Evolutionary conservation across 768 basidiomycete genomes (phyloP), one percentile per base, ranked within the genome.

Genomic region (Pisolithus tinctorius): DNA sequence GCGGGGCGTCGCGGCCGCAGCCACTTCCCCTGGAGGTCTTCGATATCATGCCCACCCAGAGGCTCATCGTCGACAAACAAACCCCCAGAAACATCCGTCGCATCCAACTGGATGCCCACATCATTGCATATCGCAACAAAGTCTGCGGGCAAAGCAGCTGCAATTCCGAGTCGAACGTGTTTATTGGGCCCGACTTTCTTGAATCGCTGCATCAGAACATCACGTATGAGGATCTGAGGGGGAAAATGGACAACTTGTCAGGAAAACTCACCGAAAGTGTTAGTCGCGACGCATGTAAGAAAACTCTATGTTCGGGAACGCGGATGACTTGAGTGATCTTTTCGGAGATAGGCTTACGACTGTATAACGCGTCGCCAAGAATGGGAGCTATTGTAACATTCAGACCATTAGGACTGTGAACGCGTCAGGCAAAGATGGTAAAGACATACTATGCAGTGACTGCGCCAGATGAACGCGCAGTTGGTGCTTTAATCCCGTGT

Each of bases 401-500:
- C 50, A 60, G 41, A 26, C 45, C 41, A 10, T 47, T 37, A 54
- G 41, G 38, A 9, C 26, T 7, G 20, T 45, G 23, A 52, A 51
- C 13, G 36, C 36, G 47, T 45, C 34, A 34, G 3, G 34, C 2
- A 34, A 34, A 34, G n/a, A 38, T 17, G 27, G 17, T 48, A 40
- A 37, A 37, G 14, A 58, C 69, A 11, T 51, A 80, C 83, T 66
- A 46, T 73, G 70, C 48, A 85, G 61, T 50, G 68, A 68, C 45
- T 75, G 69, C 1, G 84, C 75, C 30, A 82, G 61, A 53, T 87
- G 85, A 13, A 84, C 69, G n/a, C 85, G 77, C 30, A 87, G 74
- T 58, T 87, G 85, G 51, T 87, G 85, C 62, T 86, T 86, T 49
- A 78, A 63, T 4, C 84, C 85, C 14, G 85, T 86, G 46, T 77